These are phyloP conservation scores for Emericellopsis cladophorae DNA, from an alignment of 2,329 filamentous ascomycete genomes.

Conservation along the genomic window DNA sequence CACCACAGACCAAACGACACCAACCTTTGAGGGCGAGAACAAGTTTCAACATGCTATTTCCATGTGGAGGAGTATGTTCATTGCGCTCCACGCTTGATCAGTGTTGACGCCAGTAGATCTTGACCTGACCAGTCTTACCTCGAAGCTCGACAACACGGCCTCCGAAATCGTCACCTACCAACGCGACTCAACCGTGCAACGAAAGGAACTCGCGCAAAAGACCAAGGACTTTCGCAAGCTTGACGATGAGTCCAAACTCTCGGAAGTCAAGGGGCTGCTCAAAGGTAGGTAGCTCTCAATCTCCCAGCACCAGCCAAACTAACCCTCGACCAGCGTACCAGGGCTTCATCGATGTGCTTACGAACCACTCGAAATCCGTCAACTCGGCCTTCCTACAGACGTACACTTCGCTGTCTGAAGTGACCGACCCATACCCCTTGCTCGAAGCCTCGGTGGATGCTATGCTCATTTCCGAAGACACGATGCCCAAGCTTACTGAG, in stretches of 20 bases:
- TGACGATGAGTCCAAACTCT: slow-evolving; percentile 75
- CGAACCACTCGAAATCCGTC: slow-evolving; percentile 88
- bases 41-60: slow-evolving; percentile 96
- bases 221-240: slow-evolving; percentile 96
- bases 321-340: slow-evolving; percentile 64
- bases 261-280: slow-evolving; percentile 77
- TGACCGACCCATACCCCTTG: slow-evolving; percentile 88
- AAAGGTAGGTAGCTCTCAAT: slow-evolving; percentile 46
- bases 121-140: slow-evolving; percentile 72
- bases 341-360: slow-evolving; percentile 90
- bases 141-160: slow-evolving; percentile 82
- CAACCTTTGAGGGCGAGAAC: slow-evolving; percentile 51
- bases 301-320: neutral
- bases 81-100: neutral
- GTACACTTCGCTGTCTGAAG: slow-evolving; percentile 89
- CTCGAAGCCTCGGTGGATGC: slow-evolving; percentile 95
- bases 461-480: slow-evolving; percentile 83
- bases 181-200: slow-evolving; percentile 85
- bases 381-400: slow-evolving; percentile 87
- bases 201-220: slow-evolving; percentile 96
- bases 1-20: slow-evolving; percentile 8
- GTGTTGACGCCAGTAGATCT: slow-evolving; percentile 45
- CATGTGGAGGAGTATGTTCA: slow-evolving; percentile 73
- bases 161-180: slow-evolving; percentile 91
- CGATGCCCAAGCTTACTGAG: slow-evolving; percentile 72